These are phyloP conservation scores for Komagataella populi DNA, from an alignment of 805 yeast genomes.

Conservation along the genomic window DNA sequence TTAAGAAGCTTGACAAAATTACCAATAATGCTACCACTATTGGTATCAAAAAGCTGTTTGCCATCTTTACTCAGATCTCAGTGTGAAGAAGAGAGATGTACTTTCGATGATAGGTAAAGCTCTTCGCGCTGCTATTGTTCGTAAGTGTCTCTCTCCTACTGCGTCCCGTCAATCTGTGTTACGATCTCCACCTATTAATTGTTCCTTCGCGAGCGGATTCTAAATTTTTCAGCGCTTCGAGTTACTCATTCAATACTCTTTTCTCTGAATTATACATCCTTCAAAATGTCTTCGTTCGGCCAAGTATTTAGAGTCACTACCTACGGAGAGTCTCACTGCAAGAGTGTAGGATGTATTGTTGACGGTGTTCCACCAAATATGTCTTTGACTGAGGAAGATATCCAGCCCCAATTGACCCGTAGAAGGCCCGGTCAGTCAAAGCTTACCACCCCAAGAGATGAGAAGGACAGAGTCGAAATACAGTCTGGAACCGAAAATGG, in stretches of 20 bases:
- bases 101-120: neutral
- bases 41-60: conserved; percentile 5
- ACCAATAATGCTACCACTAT: neutral
- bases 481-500: conserved; percentile 94
- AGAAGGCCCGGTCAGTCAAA: conserved; percentile 97
- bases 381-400: conserved; percentile 69
- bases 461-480: conserved; percentile 82
- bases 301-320: conserved; percentile 66
- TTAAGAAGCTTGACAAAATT: neutral
- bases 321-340: conserved; percentile 97
- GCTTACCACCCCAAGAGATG: conserved; percentile 89
- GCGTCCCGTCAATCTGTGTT: neutral
- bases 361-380: conserved; percentile 98
- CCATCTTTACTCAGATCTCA: conserved; percentile 11
- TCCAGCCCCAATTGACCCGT: conserved; percentile 92
- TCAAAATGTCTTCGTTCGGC: conserved; percentile 64
- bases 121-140: neutral
- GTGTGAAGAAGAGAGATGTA: conserved; percentile 7
- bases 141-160: neutral
- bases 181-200: neutral
- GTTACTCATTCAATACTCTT: neutral
- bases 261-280: neutral
- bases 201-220: neutral
- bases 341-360: conserved; percentile 94
- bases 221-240: neutral